These are phyloP conservation scores for Discostella pseudostelligera DNA, from an alignment of 108 stramenopile species.

Conservation along the genomic window DNA sequence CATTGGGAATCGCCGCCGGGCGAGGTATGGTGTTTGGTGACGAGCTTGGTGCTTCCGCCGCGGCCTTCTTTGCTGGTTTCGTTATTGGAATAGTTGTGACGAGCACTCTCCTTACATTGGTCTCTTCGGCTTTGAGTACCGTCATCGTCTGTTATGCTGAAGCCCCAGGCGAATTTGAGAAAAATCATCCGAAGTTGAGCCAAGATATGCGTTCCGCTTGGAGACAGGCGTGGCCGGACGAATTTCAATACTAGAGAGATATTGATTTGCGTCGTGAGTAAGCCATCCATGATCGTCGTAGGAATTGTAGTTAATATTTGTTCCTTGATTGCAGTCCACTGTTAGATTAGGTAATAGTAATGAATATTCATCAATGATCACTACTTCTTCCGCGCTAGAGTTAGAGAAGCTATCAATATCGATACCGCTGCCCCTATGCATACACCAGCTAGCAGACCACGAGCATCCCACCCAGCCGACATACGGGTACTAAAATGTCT, in stretches of 20 bases:
- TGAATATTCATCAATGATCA: too few relatives aligned
- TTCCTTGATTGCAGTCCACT: not conserved
- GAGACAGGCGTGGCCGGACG: constrained; percentile 64
- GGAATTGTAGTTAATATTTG: not conserved
- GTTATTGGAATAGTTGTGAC: constrained; percentile 50
- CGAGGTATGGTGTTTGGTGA: constrained; percentile 46
- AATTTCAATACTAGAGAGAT: constrained; percentile 41
- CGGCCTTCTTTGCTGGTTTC: constrained; percentile 47
- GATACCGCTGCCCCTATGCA: constrained; percentile 1
- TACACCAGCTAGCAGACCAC: constrained; percentile 4
- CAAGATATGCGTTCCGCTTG: constrained; percentile 62
- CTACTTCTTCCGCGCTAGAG: too few relatives aligned
- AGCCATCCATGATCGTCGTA: too few relatives aligned
- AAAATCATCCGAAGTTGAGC: constrained; percentile 63
- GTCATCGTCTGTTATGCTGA: constrained; percentile 89
- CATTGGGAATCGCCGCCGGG: constrained; percentile 48
- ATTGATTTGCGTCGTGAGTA: too few relatives aligned
- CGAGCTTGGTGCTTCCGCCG: constrained; percentile 42
- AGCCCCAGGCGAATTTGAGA: constrained; percentile 58
- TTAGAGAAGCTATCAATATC: not conserved
- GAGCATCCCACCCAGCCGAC: not conserved
- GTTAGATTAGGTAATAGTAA: not conserved
- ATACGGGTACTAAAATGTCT: not conserved
- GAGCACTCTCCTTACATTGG: constrained; percentile 52
- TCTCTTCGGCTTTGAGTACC: constrained; percentile 74